These are phyloP conservation scores for Leccinum disarticulatum DNA, from an alignment of 768 basidiomycete genomes.

Conservation along the genomic window DNA sequence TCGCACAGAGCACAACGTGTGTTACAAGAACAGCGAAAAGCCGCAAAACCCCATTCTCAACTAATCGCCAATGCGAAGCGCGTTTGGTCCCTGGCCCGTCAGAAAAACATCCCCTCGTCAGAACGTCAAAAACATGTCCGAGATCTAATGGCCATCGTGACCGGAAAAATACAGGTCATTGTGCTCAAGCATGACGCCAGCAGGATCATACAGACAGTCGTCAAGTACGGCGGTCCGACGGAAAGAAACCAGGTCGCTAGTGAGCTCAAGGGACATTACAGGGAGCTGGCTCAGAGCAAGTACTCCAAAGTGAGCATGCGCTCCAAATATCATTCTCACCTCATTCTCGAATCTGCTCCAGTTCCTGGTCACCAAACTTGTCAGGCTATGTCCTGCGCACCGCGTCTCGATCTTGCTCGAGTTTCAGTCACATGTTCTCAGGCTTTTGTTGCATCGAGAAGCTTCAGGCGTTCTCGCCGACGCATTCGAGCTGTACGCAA, in stretches of 20 bases:
- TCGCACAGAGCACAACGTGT: constrained; percentile 70
- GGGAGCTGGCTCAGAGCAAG: constrained; percentile 77
- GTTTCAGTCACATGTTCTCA: constrained; percentile 73
- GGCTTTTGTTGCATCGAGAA: constrained; percentile 80
- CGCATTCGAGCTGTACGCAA: constrained; percentile 84
- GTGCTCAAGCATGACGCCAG: constrained; percentile 92
- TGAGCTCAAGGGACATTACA: constrained; percentile 81
- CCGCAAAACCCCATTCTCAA: constrained; percentile 74
- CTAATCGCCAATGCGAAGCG: constrained; percentile 71
- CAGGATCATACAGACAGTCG: constrained; percentile 76
- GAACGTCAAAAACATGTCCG: constrained; percentile 76
- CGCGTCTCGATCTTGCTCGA: constrained; percentile 75
- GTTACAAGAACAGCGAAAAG: constrained; percentile 66
- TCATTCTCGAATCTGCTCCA: constrained; percentile 26
- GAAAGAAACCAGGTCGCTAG: constrained; percentile 79
- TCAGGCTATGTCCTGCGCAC: constrained; percentile 71
- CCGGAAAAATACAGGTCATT: constrained; percentile 82
- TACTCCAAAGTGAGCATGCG: constrained; percentile 74
- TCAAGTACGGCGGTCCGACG: constrained; percentile 73
- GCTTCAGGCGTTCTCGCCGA: constrained; percentile 84
- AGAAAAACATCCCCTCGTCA: constrained; percentile 64
- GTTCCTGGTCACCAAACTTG: constrained; percentile 82
- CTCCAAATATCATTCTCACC: not conserved
- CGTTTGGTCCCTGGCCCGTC: constrained; percentile 73
- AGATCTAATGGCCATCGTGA: constrained; percentile 72